phyloP scores from a whole-genome alignment of 257 asterid species.

The Solanum tarijense region DNA sequence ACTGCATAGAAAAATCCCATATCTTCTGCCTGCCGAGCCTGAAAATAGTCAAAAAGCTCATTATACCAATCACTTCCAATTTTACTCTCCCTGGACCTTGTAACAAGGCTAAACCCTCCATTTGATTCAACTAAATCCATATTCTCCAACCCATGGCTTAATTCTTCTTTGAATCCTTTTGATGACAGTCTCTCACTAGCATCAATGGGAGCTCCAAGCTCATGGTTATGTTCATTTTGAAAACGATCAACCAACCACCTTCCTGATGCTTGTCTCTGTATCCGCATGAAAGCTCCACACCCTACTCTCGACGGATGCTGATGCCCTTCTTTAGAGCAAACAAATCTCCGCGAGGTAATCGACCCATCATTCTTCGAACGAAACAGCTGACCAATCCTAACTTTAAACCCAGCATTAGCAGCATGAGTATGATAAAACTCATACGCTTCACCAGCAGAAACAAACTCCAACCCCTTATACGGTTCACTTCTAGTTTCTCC shows the following conservation, averaged over 20 bases:
- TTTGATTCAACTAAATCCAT: slow-evolving; percentile 79
- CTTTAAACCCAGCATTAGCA: slow-evolving; percentile 53
- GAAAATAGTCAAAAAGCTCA: slow-evolving; percentile 75
- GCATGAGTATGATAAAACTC: slow-evolving; percentile 64
- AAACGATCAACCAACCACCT: slow-evolving; percentile 88
- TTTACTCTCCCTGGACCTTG: slow-evolving; percentile 39
- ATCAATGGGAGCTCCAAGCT: slow-evolving; percentile 33
- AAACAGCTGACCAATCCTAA: slow-evolving; percentile 87
- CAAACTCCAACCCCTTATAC: slow-evolving; percentile 69
- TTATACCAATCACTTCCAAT: slow-evolving; percentile 56
- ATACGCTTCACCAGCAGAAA: slow-evolving; percentile 72
- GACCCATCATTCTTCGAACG: slow-evolving; percentile 92
- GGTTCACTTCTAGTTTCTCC: slow-evolving; percentile 43
- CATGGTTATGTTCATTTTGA: slow-evolving; percentile 79
- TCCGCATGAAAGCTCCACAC: slow-evolving; percentile 92
- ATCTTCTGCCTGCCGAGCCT: slow-evolving; percentile 75
- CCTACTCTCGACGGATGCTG: slow-evolving; percentile 99
- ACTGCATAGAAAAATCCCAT: slow-evolving; percentile 84
- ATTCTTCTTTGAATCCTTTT: slow-evolving; percentile 51
- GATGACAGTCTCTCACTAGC: slow-evolving; percentile 32
- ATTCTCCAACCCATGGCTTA: slow-evolving; percentile 52
- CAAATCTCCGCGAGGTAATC: slow-evolving; percentile 89
- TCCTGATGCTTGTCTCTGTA: slow-evolving; percentile 83
- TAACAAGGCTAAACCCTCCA: slow-evolving; percentile 75
- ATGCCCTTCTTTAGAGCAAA: slow-evolving; percentile 94